A percentile compares a stretch with the other conserved stretches of the same genome.
Conservation (phyloP, 140 eudicot genomes). For the Oenanthe javanica region DNA sequence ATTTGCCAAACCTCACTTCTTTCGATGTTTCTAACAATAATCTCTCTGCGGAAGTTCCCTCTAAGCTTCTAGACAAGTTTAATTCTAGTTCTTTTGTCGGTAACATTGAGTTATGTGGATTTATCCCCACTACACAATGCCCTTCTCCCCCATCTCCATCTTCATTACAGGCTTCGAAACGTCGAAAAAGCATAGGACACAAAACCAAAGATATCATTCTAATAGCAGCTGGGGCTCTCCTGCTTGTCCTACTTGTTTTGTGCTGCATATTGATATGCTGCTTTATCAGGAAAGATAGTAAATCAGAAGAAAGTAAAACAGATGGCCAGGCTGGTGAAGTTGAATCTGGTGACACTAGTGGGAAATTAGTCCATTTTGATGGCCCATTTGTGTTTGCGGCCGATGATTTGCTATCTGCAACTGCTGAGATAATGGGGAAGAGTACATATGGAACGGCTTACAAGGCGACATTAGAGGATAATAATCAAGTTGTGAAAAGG, state of each 20-base stretch:
- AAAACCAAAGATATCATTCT: slow-evolving; percentile 78
- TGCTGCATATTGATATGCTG: slow-evolving; percentile 41
- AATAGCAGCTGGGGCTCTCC: slow-evolving; percentile 67
- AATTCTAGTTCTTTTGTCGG: slow-evolving; percentile 69
- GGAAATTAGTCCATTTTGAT: slow-evolving; percentile 83
- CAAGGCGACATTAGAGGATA: slow-evolving; percentile 85
- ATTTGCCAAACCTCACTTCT: slow-evolving; percentile 36
- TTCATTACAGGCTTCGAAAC: slow-evolving; percentile 14
- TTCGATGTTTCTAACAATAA: slow-evolving; percentile 41
- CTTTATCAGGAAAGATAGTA: slow-evolving; percentile 56
- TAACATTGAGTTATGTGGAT: slow-evolving; percentile 81
- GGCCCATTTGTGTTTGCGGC: slow-evolving; percentile 86
- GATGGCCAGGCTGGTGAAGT: slow-evolving; percentile 21
- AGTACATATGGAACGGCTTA: slow-evolving; percentile 71
- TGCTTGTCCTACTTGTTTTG: slow-evolving; percentile 23
- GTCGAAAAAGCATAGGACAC: slow-evolving; percentile 27
- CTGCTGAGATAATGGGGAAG: slow-evolving; percentile 41
- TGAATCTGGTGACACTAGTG: slow-evolving; percentile 57
- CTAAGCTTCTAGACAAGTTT: slow-evolving; percentile 30
- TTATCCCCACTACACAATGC: slow-evolving; percentile 49
- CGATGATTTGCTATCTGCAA: slow-evolving; percentile 90
- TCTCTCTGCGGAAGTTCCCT: slow-evolving; percentile 51
- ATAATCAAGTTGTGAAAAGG: slow-evolving; percentile 82
- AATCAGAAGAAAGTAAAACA: slow-evolving; percentile 34
- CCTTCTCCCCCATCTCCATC: slow-evolving; percentile 33